phyloP scores from a whole-genome alignment of 352 stramenopile species.

The Phytopythium ostracodes region DNA sequence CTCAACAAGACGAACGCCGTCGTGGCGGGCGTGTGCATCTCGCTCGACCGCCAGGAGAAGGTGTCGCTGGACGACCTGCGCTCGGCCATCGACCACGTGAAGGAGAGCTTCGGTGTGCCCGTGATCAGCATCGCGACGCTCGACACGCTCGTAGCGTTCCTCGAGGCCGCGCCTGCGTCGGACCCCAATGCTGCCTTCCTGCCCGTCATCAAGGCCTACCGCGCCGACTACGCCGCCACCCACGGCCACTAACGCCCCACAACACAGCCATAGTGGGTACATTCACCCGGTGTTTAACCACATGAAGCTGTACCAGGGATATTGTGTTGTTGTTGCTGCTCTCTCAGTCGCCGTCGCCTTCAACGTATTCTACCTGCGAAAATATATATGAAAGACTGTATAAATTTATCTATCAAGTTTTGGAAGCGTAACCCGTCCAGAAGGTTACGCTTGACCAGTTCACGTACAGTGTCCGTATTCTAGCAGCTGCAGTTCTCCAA shows the following conservation, averaged over 20 bases:
- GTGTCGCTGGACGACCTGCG: constrained; percentile 89
- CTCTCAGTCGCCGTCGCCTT: neutral
- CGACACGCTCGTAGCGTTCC: constrained; percentile 90
- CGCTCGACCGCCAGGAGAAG: constrained; percentile 97
- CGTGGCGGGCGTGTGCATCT: constrained; percentile 96
- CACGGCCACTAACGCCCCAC: constrained; percentile 2
- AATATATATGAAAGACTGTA: neutral
- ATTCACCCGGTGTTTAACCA: no score
- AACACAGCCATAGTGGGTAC: neutral
- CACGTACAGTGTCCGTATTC: neutral
- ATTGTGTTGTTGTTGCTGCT: no score
- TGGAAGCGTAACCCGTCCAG: neutral
- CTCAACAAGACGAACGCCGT: constrained; percentile 88
- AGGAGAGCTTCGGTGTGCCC: constrained; percentile 86
- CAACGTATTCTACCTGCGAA: neutral
- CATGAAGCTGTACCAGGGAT: no score
- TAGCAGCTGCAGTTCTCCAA: neutral
- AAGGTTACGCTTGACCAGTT: constrained; percentile 1
- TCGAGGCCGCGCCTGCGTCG: constrained; percentile 49
- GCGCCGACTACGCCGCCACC: constrained; percentile 71
- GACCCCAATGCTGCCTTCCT: constrained; percentile 62
- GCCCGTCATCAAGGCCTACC: constrained; percentile 69
- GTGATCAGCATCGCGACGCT: constrained; percentile 95
- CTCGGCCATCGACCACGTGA: constrained; percentile 93
- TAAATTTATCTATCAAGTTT: neutral